Base-by-base conservation (phyloP, 75 land plant species). In the Sequoia sempervirens region DNA sequence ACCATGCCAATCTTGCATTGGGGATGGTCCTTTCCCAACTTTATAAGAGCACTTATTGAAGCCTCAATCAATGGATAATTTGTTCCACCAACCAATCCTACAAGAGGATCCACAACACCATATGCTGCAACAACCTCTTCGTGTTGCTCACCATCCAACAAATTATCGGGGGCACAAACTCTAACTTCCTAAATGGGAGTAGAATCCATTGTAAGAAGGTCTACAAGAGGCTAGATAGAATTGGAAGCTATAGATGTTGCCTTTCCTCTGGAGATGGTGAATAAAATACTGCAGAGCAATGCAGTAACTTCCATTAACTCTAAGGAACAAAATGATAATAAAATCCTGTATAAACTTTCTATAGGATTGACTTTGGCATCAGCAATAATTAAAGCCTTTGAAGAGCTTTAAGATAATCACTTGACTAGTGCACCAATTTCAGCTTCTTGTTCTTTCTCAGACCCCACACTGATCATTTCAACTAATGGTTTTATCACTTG, bases 91-190 rank as follows among this genome's bases (percentile, higher is more conserved):
- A 34, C 36, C 36, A 94, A 84, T 37, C 90, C 82, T 74, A 95
- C 96, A 40, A 97, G 89, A 54, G 90, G 90, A 83, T 82, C 85
- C 23, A 95, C 92, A 37, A 91, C 88, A 12, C 91, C 95, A 87
- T 87, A 86, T 26, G 92, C 85, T 40, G 95, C 90, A 41, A 90
- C 94, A 76, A 91, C 83, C 85, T 97, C 93, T 41, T 92, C 96
- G 56, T 90, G 95, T 47, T 92, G 93, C 50, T 97, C 99, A 90
- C 94, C 94, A 81, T 95, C 96, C 82, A 97, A 86, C 74, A 97
- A 83, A 83, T 86, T 90, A 45, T 95, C 95, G 47, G 95, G 89
- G 46, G 97, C 95, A 83, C 88, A 86, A 14, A 91, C 91, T 74
- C 87, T 84, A 56, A 92, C 91, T 41, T 89, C 87, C 32, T 88